Percentiles rank a stretch among this genome's conserved stretches.
These are phyloP conservation scores for Pichia heedii DNA, from an alignment of 805 yeast genomes.

Conservation along the genomic window DNA sequence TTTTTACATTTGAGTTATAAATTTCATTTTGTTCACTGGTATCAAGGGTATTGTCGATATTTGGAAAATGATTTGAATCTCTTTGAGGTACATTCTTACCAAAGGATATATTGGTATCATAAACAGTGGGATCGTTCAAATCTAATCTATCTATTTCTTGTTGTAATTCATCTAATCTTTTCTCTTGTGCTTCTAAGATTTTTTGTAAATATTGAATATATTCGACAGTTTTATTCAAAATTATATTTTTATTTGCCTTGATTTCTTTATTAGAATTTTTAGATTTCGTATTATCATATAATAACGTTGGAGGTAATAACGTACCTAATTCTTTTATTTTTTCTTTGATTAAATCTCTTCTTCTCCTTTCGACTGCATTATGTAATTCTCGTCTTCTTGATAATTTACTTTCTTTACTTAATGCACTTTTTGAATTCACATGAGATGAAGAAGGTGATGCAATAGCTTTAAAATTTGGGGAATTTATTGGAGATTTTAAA, in stretches of 20 bases:
- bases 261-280: slow-evolving; percentile 41
- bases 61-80: background rate
- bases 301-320: slow-evolving; percentile 68
- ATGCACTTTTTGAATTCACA: slow-evolving; percentile 26
- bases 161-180: slow-evolving; percentile 34
- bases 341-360: slow-evolving; percentile 86
- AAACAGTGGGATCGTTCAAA: slow-evolving; percentile 2
- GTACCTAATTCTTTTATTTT: slow-evolving; percentile 76
- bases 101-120: background rate
- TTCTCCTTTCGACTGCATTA: slow-evolving; percentile 87
- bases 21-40: background rate
- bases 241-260: slow-evolving; percentile 76
- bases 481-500: slow-evolving; percentile 27
- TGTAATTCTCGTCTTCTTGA: slow-evolving; percentile 80
- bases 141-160: slow-evolving; percentile 26
- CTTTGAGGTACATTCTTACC: background rate
- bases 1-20: background rate
- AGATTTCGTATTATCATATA: slow-evolving; percentile 31
- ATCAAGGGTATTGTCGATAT: background rate
- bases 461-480: slow-evolving; percentile 26
- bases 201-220: slow-evolving; percentile 60
- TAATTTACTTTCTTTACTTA: slow-evolving; percentile 59
- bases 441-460: slow-evolving; percentile 30
- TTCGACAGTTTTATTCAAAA: slow-evolving; percentile 69
- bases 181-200: slow-evolving; percentile 50